Evolutionary conservation across 768 basidiomycete species (phyloP).

Genomic region (Pisolithus microcarpus): DNA sequence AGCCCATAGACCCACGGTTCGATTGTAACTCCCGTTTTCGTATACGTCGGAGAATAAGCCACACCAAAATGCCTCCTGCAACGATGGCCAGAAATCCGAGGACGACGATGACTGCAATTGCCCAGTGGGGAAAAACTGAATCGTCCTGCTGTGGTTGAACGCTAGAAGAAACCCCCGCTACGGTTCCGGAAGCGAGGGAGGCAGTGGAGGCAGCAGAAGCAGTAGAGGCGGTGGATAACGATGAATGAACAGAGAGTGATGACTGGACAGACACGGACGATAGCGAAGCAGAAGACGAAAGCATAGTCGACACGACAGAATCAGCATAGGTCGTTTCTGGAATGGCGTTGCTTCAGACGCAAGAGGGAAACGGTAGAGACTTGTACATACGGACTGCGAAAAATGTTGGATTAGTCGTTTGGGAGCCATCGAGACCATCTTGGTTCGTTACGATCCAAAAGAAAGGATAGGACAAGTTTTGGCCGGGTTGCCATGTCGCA

Average conservation of each 20-base stretch:
- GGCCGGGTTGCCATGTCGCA: constrained; percentile 36
- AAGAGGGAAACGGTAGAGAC: background rate
- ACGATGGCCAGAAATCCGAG: constrained; percentile 80
- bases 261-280: constrained; percentile 30
- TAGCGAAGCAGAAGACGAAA: constrained; percentile 27
- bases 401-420: constrained; percentile 66
- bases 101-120: constrained; percentile 83
- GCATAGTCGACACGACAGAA: constrained; percentile 52
- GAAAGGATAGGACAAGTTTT: constrained; percentile 58
- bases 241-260: constrained; percentile 26
- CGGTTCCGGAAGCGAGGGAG: constrained; percentile 23
- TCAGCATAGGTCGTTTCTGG: constrained; percentile 74
- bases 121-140: constrained; percentile 74
- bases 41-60: constrained; percentile 66
- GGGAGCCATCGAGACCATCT: constrained; percentile 47
- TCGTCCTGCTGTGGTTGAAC: constrained; percentile 38
- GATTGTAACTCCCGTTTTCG: constrained; percentile 45
- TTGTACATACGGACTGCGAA: constrained; percentile 68
- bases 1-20: constrained; percentile 71
- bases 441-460: constrained; percentile 74
- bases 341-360: constrained; percentile 6
- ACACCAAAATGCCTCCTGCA: constrained; percentile 57
- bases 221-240: constrained; percentile 29
- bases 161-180: constrained; percentile 22
- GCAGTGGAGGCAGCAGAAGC: constrained; percentile 32